Evolutionary conservation across 768 basidiomycete species (phyloP), one percentile per base, ranked within the genome.

Genomic region (Hirschioporus abietinus): DNA sequence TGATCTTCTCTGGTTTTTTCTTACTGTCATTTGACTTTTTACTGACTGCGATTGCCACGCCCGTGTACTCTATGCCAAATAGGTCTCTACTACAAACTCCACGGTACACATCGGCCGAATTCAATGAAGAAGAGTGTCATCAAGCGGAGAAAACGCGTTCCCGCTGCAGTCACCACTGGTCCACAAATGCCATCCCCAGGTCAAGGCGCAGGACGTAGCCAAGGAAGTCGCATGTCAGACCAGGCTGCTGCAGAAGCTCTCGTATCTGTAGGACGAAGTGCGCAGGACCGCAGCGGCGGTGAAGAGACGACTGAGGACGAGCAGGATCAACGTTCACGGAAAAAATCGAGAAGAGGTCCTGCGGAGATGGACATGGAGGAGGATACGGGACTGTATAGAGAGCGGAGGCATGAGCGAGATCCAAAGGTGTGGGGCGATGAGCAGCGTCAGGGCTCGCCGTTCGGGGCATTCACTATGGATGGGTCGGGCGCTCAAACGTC

Each of bases 71-170:
- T 23, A 23, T 24, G n/a, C 63, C 35, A 60, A 60, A 64, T 30
- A 98, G 96, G 96, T 66, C 85, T 99, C 9, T 99, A 99, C 80
- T 97, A 94, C 84, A 99, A 99, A 79, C 85, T 99, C 15, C 97
- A 99, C 80, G 95, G 95, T 62, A 93, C 93, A 1, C 95, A 98
- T 72, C 88, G 97, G 42, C 97, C 97, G 52, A 96, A 95, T 70
- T 93, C 95, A 69, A 96, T 99, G 95, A 99, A 97, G 79, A 98
- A 99, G 82, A 92, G 93, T 4, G 94, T 97, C 71, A 99, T 99
- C 84, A 99, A 99, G 80, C 87, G 97, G 35, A 84, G 97, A 70
- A 99, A 99, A 79, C 90, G 97, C 71, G 96, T 99, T 58, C 95
- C 97, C 36, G 96, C 96, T 63, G 94, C 91, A 23, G 84, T 4